Evolutionary conservation across 345 rosid species (phyloP).

Genomic region (Ceriops decandra): DNA sequence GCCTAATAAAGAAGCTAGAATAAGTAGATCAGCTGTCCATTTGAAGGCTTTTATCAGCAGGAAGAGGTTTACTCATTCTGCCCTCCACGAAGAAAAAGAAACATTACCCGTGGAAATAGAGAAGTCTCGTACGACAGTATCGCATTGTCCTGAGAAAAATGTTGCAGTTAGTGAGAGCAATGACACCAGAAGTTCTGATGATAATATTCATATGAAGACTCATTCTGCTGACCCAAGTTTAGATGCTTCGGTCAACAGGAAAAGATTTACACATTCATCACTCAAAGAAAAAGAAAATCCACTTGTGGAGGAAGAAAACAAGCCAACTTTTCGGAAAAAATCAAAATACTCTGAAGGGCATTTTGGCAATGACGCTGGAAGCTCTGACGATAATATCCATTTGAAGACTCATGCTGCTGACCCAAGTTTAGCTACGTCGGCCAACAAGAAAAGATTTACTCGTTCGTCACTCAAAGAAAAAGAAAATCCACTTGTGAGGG

Average conservation of each 20-base stretch:
- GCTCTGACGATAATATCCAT: not conserved
- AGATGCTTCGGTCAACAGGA: slow-evolving; percentile 6
- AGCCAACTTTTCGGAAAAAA: not conserved
- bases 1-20: slow-evolving; percentile 11
- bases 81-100: slow-evolving; percentile 3
- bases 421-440: not conserved
- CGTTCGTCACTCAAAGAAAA: slow-evolving; percentile 5
- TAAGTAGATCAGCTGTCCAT: slow-evolving; percentile 5
- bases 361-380: not conserved
- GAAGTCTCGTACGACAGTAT: not conserved
- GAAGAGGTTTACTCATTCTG: slow-evolving; percentile 9
- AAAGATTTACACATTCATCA: slow-evolving; percentile 4
- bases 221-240: not conserved
- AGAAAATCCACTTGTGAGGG: slow-evolving; percentile 1
- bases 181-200: not conserved
- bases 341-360: not conserved
- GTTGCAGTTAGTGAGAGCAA: not conserved
- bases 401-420: not conserved
- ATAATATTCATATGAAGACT: not conserved
- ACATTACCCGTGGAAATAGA: slow-evolving; percentile 7
- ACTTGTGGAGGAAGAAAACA: slow-evolving; percentile 5
- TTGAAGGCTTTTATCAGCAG: slow-evolving; percentile 1
- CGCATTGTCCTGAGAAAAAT: not conserved
- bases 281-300: not conserved
- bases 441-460: slow-evolving; percentile 6